Conservation (phyloP, 768 basidiomycete genomes). For the Boletales sp. region DNA sequence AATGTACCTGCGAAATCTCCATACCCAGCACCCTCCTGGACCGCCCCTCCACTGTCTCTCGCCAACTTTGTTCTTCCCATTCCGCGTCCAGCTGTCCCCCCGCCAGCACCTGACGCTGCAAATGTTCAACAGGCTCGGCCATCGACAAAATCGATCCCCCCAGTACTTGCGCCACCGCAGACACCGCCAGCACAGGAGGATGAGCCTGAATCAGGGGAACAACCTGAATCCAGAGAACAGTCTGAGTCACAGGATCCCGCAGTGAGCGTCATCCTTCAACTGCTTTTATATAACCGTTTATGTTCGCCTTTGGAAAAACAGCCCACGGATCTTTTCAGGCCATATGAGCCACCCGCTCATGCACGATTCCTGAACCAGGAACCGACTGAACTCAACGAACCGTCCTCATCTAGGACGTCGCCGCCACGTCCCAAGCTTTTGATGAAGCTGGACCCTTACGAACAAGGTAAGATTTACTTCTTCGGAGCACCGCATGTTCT, state of each 20-base stretch:
- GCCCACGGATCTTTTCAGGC: slow-evolving; percentile 18
- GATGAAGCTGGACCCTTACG: slow-evolving; percentile 29
- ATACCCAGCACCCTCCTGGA: slow-evolving; percentile 27
- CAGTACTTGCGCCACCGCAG: neutral
- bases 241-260: neutral
- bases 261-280: slow-evolving; percentile 1
- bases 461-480: slow-evolving; percentile 13
- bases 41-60: slow-evolving; percentile 15
- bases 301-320: neutral
- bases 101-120: neutral
- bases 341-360: slow-evolving; percentile 23
- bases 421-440: slow-evolving; percentile 15
- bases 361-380: slow-evolving; percentile 3
- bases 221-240: neutral
- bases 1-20: slow-evolving; percentile 21
- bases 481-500: neutral
- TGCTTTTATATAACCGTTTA: neutral
- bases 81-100: slow-evolving; percentile 11
- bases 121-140: neutral
- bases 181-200: neutral
- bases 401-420: neutral
- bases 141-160: neutral
- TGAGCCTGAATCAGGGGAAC: neutral
- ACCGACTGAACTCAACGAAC: neutral
- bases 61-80: slow-evolving; percentile 19